Conservation (phyloP, 2,329 filamentous ascomycete species). For the Cylindrodendrum hubeiense region DNA sequence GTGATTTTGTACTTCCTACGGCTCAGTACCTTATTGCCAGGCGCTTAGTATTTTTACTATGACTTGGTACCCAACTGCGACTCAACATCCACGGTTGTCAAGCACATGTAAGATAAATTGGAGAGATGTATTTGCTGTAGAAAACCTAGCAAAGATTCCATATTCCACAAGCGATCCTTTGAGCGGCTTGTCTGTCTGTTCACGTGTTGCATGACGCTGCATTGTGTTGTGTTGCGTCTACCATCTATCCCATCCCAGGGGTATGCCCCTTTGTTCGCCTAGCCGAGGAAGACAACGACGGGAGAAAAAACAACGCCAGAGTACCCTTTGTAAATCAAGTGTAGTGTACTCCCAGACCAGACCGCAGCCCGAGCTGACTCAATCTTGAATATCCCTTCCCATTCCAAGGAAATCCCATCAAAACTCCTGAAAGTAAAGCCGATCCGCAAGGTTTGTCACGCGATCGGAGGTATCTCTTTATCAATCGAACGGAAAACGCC, state of each 20-base stretch:
- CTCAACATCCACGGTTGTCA: too few species aligned
- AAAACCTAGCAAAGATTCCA: constrained; percentile 21
- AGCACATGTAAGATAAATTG: neutral
- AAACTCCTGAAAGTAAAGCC: constrained; percentile 25
- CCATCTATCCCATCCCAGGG: constrained; percentile 23
- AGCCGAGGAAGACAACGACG: constrained; percentile 18
- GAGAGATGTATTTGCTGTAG: neutral
- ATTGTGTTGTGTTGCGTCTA: constrained; percentile 27
- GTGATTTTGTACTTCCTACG: neutral
- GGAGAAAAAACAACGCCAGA: constrained; percentile 28
- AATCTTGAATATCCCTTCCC: constrained; percentile 23
- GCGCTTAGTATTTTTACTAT: neutral
- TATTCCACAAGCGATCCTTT: constrained; percentile 27
- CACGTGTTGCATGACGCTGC: constrained; percentile 36
- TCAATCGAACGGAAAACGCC: constrained; percentile 48
- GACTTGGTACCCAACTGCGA: neutral
- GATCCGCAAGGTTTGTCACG: constrained; percentile 39
- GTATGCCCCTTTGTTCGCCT: constrained; percentile 26
- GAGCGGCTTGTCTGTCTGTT: constrained; percentile 36
- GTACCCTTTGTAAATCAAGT: constrained; percentile 21
- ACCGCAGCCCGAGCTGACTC: constrained; percentile 31
- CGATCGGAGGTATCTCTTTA: constrained; percentile 44
- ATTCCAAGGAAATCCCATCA: constrained; percentile 14
- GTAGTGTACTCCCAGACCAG: constrained; percentile 33
- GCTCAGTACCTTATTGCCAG: too few species aligned